A percentile compares a stretch with the other conserved stretches of the same genome.
These are phyloP conservation scores for Pelargonium cotyledonis DNA, from an alignment of 441 rosid species.

Conservation along the genomic window DNA sequence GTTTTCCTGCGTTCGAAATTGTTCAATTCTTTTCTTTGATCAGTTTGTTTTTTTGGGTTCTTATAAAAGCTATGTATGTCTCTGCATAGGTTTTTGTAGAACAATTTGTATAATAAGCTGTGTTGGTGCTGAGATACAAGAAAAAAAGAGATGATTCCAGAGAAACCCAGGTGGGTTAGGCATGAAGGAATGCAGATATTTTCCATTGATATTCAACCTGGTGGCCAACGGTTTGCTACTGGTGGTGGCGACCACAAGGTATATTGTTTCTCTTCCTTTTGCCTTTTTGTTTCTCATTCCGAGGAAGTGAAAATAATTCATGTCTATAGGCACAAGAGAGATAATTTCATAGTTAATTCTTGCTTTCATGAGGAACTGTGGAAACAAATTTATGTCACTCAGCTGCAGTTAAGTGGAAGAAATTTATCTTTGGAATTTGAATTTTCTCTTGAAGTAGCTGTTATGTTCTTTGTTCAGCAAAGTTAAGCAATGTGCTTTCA, in stretches of 20 bases:
- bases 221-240: constrained; percentile 87
- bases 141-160: constrained; percentile 65
- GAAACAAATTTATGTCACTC: too few relatives aligned
- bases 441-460: too few relatives aligned
- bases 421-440: too few relatives aligned
- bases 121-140: constrained; percentile 13
- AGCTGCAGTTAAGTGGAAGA: too few relatives aligned
- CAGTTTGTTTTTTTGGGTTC: background rate
- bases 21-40: too few relatives aligned
- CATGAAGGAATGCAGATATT: constrained; percentile 97
- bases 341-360: too few relatives aligned
- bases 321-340: too few relatives aligned
- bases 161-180: constrained; percentile 92
- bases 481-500: too few relatives aligned
- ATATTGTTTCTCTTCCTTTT: constrained; percentile 1
- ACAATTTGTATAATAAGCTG: constrained; percentile 13
- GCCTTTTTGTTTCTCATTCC: constrained; percentile 3
- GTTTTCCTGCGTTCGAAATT: background rate
- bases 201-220: constrained; percentile 95
- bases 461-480: too few relatives aligned
- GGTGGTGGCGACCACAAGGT: constrained; percentile 99
- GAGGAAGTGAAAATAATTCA: too few relatives aligned
- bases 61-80: background rate
- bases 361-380: too few relatives aligned
- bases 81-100: constrained; percentile 15